Base-by-base conservation (phyloP, 2,329 filamentous ascomycete genomes). In the Leptographium wingfieldii region DNA sequence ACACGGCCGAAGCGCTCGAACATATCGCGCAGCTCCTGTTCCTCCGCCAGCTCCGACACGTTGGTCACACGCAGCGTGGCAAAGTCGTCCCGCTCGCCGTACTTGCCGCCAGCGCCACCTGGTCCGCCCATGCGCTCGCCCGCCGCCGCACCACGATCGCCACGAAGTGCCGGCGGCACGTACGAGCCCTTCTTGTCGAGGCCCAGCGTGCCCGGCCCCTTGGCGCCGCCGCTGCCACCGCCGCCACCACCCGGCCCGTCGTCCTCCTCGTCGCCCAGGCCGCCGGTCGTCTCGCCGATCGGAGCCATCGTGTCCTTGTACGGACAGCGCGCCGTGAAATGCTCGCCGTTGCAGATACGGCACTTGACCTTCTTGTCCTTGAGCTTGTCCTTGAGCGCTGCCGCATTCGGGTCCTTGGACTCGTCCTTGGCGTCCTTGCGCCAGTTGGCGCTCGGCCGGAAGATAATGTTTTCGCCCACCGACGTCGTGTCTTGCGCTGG, bases 291-390 rank as follows among this genome's bases (percentile, higher is more conserved):
- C 73, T 85, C 83, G 66, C 85, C 85, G 63, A 92, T 84, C 46
- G 89, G 94, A 43, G 92, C 91, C 91, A 99, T 96, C 68, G 92
- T 99, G 73, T 97, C 94, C 81, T 97, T 99, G 86, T 96, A 99
- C 43, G 94, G 94, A 84, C 94, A 99, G 74, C 94, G 87, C 67
- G 92, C 92, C 51, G 94, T 99, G 81, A 97, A 99, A 84, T 99
- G 94, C 80, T 99, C 94, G 72, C 92, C 94, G 73, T 86, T 89
- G 79, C 94, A 99, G 73, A 99, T 97, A 82, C 94, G 88, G 77
- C 94, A 99, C 83, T 97, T 97, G 81, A 99, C 95, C 80, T 96
- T 95, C 84, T 96, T 96, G 79, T 96, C 92, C 84, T 94, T 95
- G 70, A 97, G 81, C 78, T 89, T 87, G 71, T 86, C 83, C 77